Base-by-base conservation (phyloP, 2,329 filamentous ascomycete genomes). In the Trichothecium sympodiale region DNA sequence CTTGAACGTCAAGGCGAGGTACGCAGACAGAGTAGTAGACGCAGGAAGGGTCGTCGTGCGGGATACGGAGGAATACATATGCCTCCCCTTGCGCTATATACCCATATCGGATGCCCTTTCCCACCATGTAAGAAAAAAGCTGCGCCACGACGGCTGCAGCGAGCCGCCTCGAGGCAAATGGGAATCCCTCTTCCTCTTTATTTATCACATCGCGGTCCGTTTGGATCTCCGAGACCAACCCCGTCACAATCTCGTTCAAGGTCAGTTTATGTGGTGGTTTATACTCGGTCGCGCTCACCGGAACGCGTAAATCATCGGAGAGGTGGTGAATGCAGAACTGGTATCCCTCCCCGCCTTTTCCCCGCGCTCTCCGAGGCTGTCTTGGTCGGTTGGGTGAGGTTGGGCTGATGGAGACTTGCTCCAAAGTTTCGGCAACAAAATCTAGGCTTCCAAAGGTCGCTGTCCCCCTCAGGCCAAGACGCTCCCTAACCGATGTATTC, bases 91-190 rank as follows among this genome's bases (percentile, higher is more conserved):
- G 59, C 31, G 43, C 55, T 4, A 61, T 36, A 35, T 61, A 61
- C 3, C 57, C 52, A 32, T 56, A 57, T 31, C 13, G 46, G 13
- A 56, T 52, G 26, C 51, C 45, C n/a, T 35, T 35, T 9, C 33
- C 33, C 4, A 61, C 42, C 47, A 61, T 61, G 33, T 59, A 59
- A 6, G 54, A 60, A 43, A 61, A 64, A 6, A 64, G 50, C 40
- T 62, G 51, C 3, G 53, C 61, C 6, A 64, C 38, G 16, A 59
- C 53, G 17, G 58, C 57, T 15, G 57, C 47, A 29, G 46, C 38
- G 23, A 63, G 55, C n/a, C 28, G 10, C 39, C 34, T 55, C 0
- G 53, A 45, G 8, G 40, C 33, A 15, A 59, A 59, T 9, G 14
- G 31, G 25, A 52, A 56, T 28, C 38, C 49, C 5, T 56, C 31